Evolutionary conservation across 257 asterid species (phyloP), one percentile per base, ranked within the genome.

Genomic region (Verbascum thapsus): DNA sequence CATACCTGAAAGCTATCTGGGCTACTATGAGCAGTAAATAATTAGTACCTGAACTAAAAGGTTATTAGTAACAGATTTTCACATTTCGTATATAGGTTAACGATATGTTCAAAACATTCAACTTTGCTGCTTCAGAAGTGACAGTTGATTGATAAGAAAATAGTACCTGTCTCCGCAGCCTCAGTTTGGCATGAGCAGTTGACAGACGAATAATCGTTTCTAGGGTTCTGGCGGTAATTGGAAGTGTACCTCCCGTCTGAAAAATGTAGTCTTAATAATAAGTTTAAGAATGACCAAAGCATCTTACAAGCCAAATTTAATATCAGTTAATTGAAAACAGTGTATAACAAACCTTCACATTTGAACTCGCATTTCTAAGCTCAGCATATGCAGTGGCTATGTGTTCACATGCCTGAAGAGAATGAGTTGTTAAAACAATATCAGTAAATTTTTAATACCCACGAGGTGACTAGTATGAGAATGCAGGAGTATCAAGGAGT

Each of bases 181-280:
- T 92, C 88, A 92, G 72, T 73, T 89, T 92, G 64, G 99, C 99
- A 73, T 92, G 99, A 62, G 99, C 97, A 67, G 99, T 92, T 9
- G 97, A 92, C 23, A 89, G 85, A 70, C 95, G 92, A 52, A 92
- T 92, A 35, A 92, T 92, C 53, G 97, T 92, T 77, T 92, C 99
- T 44, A 92, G 74, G 66, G 97, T 92, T 81, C 99, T 87, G 42
- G 99, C 99, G 26, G 97, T 92, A 66, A 92, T 92, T 50, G 97
- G 97, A 70, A 92, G 96, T 10, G 99, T 92, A 50, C 99, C 99
- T 30, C 96, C 96, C 22, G 89, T 82, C 98, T 92, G 64, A 55
- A 38, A 17, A 49, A 70, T 30, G 19, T 42, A n/a, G n/a, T n/a
- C n/a, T n/a, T n/a, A 37, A 68, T 9, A 63, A 32, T 20, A 20